Base-by-base conservation (phyloP, 495 filamentous ascomycete genomes). In the Amorphotheca resinae region DNA sequence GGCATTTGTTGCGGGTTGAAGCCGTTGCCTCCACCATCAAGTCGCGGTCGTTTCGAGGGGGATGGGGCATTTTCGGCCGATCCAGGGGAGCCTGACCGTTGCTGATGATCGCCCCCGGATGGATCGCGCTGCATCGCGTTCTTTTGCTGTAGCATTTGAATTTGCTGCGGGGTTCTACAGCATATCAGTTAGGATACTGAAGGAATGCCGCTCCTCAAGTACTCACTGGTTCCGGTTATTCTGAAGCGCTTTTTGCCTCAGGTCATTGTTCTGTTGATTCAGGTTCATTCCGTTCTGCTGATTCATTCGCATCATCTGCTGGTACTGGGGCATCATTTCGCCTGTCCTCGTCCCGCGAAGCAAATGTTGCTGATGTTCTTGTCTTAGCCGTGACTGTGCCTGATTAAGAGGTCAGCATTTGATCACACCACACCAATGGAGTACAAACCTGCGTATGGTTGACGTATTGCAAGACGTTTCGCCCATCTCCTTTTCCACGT, bases 1-100 rank as follows among this genome's bases (percentile, higher is more conserved):
- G 76, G 79, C 60, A 81, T 81, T 43, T 50, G 50, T 26, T 75
- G 76, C 51, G 79, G 81, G 44, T 78, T 77, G 53, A 83, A 84
- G 54, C 81, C 82, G 18, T 69, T 68, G 30, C 71, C 73, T 28
- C 25, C 25, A 49, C 73, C 73, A 45, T 95, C 91, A 30, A 95
- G 70, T 28, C 89, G 84, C n/a, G 79, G 81, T 54, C 91, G 72
- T 65, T 98, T 98, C 41, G 80, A 84, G 7, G 91, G 89, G 17
- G 91, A 95, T 4, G 87, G 83, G 22, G 85, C 85, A 54, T 93
- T 93, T 32, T 95, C 89, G 21, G 74, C 76, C 5, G 81, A 79
- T 22, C 80, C 75, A 4, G 86, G 87, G 26, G 85, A 95, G 47
- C 81, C 82, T 20, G 85, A 79, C 33, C 84, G 77, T 54, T 81